Percentiles rank a stretch among this genome's conserved stretches.
phyloP scores from a whole-genome alignment of 495 filamentous ascomycete genomes.

The Pseudotulostoma volvatum region DNA sequence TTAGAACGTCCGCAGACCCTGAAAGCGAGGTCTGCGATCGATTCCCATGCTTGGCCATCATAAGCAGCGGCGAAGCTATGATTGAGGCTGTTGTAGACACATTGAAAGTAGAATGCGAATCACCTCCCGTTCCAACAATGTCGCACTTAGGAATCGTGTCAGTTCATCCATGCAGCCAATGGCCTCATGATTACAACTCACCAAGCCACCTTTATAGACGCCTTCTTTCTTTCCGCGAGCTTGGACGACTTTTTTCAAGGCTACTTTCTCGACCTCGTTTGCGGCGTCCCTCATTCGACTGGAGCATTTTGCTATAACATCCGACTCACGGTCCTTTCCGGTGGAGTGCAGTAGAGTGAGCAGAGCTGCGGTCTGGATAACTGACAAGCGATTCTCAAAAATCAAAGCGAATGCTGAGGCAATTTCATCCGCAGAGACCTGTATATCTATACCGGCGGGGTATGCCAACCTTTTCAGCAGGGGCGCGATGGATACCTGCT shows the following conservation, averaged over 20 bases:
- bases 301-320: constrained; percentile 66
- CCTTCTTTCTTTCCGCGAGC: constrained; percentile 43
- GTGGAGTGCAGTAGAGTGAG: constrained; percentile 83
- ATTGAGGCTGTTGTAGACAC: constrained; percentile 90
- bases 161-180: not conserved
- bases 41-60: constrained; percentile 91
- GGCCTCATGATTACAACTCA: constrained; percentile 17
- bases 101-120: constrained; percentile 95
- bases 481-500: constrained; percentile 55
- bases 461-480: constrained; percentile 64
- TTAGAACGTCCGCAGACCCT: constrained; percentile 84
- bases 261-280: constrained; percentile 42
- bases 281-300: constrained; percentile 54
- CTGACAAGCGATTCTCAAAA: constrained; percentile 69
- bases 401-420: constrained; percentile 74
- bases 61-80: constrained; percentile 63
- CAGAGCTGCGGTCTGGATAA: constrained; percentile 68
- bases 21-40: constrained; percentile 89
- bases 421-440: constrained; percentile 62
- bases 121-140: constrained; percentile 95
- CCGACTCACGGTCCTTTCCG: constrained; percentile 54
- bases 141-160: constrained; percentile 49
- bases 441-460: constrained; percentile 35
- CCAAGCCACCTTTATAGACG: constrained; percentile 52
- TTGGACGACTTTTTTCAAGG: constrained; percentile 41